A percentile compares a stretch with the other conserved stretches of the same genome.
phyloP scores from a whole-genome alignment of 2,329 filamentous ascomycete genomes.

The Pseudogymnoascus sp. region DNA sequence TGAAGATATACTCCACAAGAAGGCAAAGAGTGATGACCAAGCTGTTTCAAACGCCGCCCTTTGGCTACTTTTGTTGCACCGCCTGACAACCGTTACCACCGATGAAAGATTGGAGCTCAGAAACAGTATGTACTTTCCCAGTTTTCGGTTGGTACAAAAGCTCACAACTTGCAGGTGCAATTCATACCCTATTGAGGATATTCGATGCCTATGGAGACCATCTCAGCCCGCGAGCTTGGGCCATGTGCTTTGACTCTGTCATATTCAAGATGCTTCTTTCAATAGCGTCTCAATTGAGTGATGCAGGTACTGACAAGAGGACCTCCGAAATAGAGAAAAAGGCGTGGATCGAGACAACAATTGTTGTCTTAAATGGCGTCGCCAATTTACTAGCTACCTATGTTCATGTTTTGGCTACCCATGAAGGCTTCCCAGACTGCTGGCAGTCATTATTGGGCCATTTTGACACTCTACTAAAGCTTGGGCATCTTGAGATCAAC shows the following conservation, averaged over 20 bases:
- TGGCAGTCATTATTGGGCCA: constrained; percentile 69
- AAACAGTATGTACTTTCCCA: constrained; percentile 48
- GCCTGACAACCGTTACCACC: constrained; percentile 62
- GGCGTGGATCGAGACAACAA: constrained; percentile 68
- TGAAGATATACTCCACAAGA: constrained; percentile 47
- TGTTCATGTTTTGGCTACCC: constrained; percentile 60
- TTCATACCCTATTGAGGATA: constrained; percentile 84
- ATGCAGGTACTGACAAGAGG: constrained; percentile 29
- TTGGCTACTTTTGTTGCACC: constrained; percentile 68
- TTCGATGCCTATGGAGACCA: constrained; percentile 86
- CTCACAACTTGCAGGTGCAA: constrained; percentile 49
- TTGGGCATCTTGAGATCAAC: constrained; percentile 60
- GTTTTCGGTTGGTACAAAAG: constrained; percentile 30
- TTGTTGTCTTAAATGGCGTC: constrained; percentile 64
- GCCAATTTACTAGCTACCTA: constrained; percentile 68
- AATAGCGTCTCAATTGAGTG: constrained; percentile 50
- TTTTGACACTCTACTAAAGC: constrained; percentile 55
- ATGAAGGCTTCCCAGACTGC: constrained; percentile 58
- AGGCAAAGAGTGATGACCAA: constrained; percentile 51
- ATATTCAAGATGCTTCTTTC: constrained; percentile 69
- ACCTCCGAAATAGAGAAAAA: constrained; percentile 35
- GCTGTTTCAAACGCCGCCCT: constrained; percentile 60
- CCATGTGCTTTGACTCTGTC: constrained; percentile 70
- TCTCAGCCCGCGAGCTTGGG: constrained; percentile 71
- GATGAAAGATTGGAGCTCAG: constrained; percentile 68